A percentile compares a stretch with the other conserved stretches of the same genome.
Conservation (phyloP, 345 rosid species). For the Salix brachista region DNA sequence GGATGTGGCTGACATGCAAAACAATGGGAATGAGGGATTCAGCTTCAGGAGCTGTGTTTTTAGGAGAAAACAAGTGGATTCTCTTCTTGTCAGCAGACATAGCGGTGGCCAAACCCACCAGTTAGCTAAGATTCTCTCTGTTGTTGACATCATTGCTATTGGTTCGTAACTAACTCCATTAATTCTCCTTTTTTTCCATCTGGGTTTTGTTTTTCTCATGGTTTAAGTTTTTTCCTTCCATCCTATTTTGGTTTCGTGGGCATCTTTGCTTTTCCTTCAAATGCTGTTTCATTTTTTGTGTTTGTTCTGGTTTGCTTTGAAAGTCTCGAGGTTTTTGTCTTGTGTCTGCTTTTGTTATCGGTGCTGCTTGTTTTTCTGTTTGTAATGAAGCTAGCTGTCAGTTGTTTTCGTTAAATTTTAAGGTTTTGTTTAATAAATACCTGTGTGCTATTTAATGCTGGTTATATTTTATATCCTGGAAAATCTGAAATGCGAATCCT, state of each 20-base stretch:
- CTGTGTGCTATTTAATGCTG: too few species aligned
- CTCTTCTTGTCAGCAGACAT: slow-evolving; percentile 31
- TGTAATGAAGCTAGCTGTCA: background rate
- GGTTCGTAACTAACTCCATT: slow-evolving; percentile 30
- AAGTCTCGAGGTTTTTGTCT: background rate
- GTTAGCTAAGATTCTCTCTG: slow-evolving; percentile 63
- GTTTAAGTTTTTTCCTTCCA: background rate
- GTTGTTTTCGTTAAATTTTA: background rate
- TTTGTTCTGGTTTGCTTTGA: background rate
- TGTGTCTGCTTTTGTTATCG: background rate
- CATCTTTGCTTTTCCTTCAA: too few species aligned
- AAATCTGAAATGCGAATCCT: too few species aligned
- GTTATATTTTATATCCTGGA: too few species aligned
- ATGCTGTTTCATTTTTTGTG: too few species aligned
- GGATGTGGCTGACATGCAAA: slow-evolving; percentile 54
- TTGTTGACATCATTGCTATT: slow-evolving; percentile 65
- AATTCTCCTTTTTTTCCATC: too few species aligned
- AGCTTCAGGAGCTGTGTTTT: slow-evolving; percentile 50
- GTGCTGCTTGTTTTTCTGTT: background rate
- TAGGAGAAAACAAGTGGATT: slow-evolving; percentile 81
- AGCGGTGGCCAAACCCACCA: slow-evolving; percentile 23
- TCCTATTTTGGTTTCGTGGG: too few species aligned
- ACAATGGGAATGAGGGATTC: slow-evolving; percentile 27
- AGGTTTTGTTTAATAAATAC: background rate
- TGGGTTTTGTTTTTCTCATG: background rate